phyloP scores from a whole-genome alignment of 2,329 filamentous ascomycete genomes.

The Westerdykella sp. region DNA sequence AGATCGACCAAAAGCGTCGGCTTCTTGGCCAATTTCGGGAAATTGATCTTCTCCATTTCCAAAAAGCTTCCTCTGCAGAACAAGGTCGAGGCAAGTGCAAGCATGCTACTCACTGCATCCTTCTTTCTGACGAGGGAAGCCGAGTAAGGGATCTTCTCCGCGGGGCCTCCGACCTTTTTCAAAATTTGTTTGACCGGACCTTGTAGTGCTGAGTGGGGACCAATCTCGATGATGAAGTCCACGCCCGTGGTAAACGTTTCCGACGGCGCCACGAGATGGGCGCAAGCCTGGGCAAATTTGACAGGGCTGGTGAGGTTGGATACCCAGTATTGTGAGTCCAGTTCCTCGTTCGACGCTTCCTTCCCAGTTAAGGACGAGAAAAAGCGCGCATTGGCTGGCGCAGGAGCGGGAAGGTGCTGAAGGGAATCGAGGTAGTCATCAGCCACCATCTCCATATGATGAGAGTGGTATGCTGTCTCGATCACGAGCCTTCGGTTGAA shows the following conservation, averaged over 20 bases:
- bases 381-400: constrained; percentile 9
- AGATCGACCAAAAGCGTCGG: constrained; percentile 18
- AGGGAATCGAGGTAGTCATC: constrained; percentile 22
- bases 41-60: constrained; percentile 20
- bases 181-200: constrained; percentile 22
- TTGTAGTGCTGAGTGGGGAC: constrained; percentile 19
- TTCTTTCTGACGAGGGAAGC: constrained; percentile 22
- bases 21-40: constrained; percentile 11
- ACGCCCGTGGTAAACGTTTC: constrained; percentile 4
- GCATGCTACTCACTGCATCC: constrained; percentile 16
- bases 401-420: constrained; percentile 16
- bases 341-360: constrained; percentile 3
- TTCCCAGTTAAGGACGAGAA: constrained; percentile 16
- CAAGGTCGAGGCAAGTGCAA: constrained; percentile 11
- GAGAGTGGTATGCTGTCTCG: constrained; percentile 42
- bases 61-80: constrained; percentile 10
- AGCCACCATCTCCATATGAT: constrained; percentile 18
- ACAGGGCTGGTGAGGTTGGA: constrained; percentile 10
- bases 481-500: constrained; percentile 40
- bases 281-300: background rate
- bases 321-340: constrained; percentile 11
- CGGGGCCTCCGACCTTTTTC: constrained; percentile 10
- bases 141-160: constrained; percentile 12
- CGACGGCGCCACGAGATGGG: background rate
- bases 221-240: constrained; percentile 18